Percentiles rank a stretch among this genome's conserved stretches.
Evolutionary conservation across 805 yeast species (phyloP).

Genomic region (Wickerhamomyces subpelliculosus): DNA sequence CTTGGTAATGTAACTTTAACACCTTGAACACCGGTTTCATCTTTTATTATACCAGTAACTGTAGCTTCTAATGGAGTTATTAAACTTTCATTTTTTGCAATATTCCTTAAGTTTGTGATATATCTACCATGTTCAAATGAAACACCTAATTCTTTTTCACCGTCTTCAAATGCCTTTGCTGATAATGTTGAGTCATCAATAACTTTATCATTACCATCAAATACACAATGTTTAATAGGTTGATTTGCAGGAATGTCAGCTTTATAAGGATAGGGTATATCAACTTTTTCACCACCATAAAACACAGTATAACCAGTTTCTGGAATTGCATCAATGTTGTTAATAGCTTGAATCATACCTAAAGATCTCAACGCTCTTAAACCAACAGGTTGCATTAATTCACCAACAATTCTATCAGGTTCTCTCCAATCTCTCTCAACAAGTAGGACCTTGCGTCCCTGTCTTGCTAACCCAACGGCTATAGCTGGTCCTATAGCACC

Average conservation of each 20-base stretch:
- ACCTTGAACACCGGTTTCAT: slow-evolving; percentile 60
- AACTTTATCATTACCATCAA: slow-evolving; percentile 50
- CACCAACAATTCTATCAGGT: slow-evolving; percentile 97
- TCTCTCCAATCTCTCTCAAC: slow-evolving; percentile 85
- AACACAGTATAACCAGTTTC: slow-evolving; percentile 79
- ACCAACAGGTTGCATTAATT: slow-evolving; percentile 96
- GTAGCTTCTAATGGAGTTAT: slow-evolving; percentile 79
- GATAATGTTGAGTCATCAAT: slow-evolving; percentile 44
- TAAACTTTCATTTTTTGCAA: slow-evolving; percentile 64
- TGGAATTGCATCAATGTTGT: slow-evolving; percentile 69
- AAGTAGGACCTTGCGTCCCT: slow-evolving; percentile 71
- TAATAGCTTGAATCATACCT: slow-evolving; percentile 74
- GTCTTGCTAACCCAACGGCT: slow-evolving; percentile 84
- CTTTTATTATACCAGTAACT: slow-evolving; percentile 59
- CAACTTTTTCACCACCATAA: slow-evolving; percentile 49
- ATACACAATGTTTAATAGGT: slow-evolving; percentile 50
- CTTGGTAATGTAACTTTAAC: slow-evolving; percentile 51
- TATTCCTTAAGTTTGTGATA: slow-evolving; percentile 62
- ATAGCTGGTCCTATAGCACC: slow-evolving; percentile 95
- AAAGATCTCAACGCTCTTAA: slow-evolving; percentile 71
- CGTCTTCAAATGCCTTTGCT: slow-evolving; percentile 48
- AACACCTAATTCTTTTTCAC: slow-evolving; percentile 59
- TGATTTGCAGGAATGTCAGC: slow-evolving; percentile 36
- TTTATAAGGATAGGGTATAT: slow-evolving; percentile 69
- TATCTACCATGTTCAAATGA: slow-evolving; percentile 93